phyloP scores from a whole-genome alignment of 768 basidiomycete genomes.

The Pleurotus tuber-regium region DNA sequence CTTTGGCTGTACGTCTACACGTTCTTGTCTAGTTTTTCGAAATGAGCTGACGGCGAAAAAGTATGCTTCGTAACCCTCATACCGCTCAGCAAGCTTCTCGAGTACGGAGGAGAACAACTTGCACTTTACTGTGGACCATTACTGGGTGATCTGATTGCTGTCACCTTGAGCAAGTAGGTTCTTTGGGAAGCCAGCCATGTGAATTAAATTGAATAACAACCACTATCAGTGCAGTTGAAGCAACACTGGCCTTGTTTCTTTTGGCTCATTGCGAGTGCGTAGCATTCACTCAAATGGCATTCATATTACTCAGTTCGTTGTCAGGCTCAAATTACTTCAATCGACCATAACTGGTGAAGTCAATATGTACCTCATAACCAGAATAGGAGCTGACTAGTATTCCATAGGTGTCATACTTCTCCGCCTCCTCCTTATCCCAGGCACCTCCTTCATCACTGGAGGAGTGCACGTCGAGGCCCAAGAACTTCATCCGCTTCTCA shows the following conservation, averaged over 20 bases:
- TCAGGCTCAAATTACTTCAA: constrained; percentile 61
- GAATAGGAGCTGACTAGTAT: too few species aligned
- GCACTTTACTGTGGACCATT: constrained; percentile 56
- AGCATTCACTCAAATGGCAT: background rate
- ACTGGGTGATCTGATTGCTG: constrained; percentile 60
- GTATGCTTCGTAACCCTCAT: constrained; percentile 67
- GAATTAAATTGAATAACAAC: too few species aligned
- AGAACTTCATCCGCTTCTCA: constrained; percentile 61
- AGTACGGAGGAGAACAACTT: constrained; percentile 60
- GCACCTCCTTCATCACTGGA: background rate
- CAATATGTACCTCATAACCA: background rate
- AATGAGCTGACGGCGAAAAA: constrained; percentile 23
- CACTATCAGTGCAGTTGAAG: constrained; percentile 62
- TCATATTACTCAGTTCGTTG: background rate
- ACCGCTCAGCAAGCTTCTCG: constrained; percentile 63
- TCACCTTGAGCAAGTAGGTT: constrained; percentile 64
- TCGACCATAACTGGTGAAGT: constrained; percentile 65
- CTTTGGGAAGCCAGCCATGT: background rate
- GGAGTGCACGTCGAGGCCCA: constrained; percentile 50
- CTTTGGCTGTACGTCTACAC: constrained; percentile 40
- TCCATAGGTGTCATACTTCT: background rate
- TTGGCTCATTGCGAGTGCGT: constrained; percentile 66
- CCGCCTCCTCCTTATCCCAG: background rate
- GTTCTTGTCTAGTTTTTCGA: background rate
- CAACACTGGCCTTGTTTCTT: constrained; percentile 65